These are phyloP conservation scores for Leccinum variicolor DNA, from an alignment of 768 basidiomycete genomes.

Conservation along the genomic window DNA sequence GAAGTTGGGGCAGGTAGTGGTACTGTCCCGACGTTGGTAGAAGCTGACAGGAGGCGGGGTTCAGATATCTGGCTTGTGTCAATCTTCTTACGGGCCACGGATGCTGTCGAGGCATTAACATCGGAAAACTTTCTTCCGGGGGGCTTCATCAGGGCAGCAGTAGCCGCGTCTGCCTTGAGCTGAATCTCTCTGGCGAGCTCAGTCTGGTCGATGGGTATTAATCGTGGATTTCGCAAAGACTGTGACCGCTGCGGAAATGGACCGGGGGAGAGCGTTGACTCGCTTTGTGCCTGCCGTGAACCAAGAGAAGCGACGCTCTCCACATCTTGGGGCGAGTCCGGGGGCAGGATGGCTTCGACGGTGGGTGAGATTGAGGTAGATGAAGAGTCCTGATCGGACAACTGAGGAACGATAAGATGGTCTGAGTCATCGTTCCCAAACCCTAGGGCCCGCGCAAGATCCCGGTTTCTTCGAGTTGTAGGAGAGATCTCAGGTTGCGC, in stretches of 20 bases:
- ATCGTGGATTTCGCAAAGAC: slow-evolving; percentile 38
- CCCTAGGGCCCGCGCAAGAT: slow-evolving; percentile 67
- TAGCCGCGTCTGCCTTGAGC: slow-evolving; percentile 65
- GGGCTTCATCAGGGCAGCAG: slow-evolving; percentile 52
- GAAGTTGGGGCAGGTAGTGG: slow-evolving; percentile 45
- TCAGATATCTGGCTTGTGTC: slow-evolving; percentile 62
- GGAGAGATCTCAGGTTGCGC: slow-evolving; percentile 41
- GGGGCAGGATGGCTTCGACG: slow-evolving; percentile 31
- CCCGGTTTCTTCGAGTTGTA: slow-evolving; percentile 61
- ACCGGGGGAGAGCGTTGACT: slow-evolving; percentile 15
- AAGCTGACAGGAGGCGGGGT: slow-evolving; percentile 62
- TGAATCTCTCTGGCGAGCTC: slow-evolving; percentile 65
- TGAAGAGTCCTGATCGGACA: slow-evolving; percentile 24
- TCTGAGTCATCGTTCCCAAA: slow-evolving; percentile 53
- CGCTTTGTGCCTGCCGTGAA: not conserved
- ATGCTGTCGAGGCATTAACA: slow-evolving; percentile 38
- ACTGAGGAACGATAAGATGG: slow-evolving; percentile 19
- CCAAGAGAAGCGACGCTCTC: slow-evolving; percentile 10
- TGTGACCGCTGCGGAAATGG: slow-evolving; percentile 26
- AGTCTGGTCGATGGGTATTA: slow-evolving; percentile 44
- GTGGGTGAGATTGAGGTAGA: slow-evolving; percentile 34
- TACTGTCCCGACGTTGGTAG: slow-evolving; percentile 65
- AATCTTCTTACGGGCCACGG: slow-evolving; percentile 52
- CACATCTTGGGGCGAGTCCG: slow-evolving; percentile 14
- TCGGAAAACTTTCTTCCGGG: slow-evolving; percentile 42